Conservation (phyloP, 768 basidiomycete species). For the Mycena crocata region DNA sequence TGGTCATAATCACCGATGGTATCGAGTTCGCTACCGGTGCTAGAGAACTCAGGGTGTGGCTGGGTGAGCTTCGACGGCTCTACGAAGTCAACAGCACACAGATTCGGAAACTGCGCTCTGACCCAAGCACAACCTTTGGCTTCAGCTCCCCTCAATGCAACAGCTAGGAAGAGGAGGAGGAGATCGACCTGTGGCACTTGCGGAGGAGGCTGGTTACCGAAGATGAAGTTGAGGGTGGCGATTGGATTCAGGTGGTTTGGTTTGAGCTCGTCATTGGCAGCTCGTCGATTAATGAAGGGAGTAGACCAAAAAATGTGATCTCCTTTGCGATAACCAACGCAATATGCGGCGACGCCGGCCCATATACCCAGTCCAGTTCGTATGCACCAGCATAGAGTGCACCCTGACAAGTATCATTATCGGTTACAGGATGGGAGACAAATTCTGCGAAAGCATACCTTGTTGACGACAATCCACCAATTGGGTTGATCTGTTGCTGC, state of each 20-base stretch:
- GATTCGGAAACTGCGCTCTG: background rate
- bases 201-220: background rate
- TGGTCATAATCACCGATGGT: background rate
- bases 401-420: constrained; percentile 3
- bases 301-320: constrained; percentile 13
- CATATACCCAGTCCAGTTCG: constrained; percentile 13
- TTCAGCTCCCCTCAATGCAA: constrained; percentile 1
- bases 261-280: background rate
- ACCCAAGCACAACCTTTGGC: background rate
- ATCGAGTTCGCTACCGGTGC: constrained; percentile 7
- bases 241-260: background rate
- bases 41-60: background rate
- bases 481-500: background rate
- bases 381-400: constrained; percentile 18
- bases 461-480: constrained; percentile 21
- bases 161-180: constrained; percentile 14
- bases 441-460: background rate
- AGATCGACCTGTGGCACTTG: constrained; percentile 1
- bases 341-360: background rate
- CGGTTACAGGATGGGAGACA: background rate
- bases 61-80: background rate
- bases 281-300: constrained; percentile 11
- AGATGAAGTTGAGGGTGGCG: background rate
- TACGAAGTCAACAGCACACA: background rate
- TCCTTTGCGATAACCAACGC: constrained; percentile 1